phyloP scores from a whole-genome alignment of 805 yeast genomes.

The Limtongozyma cylindracea region DNA sequence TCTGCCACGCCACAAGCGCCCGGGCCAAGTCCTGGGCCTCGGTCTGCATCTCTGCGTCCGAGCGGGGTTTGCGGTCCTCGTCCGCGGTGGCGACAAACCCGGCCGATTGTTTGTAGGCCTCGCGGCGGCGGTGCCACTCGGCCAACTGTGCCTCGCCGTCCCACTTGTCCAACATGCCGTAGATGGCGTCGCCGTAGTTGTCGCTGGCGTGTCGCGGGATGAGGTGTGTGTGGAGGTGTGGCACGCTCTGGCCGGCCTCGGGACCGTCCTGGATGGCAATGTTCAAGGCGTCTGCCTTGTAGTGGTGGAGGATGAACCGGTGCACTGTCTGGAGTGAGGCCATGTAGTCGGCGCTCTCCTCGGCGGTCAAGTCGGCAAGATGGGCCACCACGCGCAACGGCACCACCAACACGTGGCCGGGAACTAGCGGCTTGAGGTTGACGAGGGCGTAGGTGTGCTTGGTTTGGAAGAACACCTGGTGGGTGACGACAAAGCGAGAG shows the following conservation, averaged over 20 bases:
- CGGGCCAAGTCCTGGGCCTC: no score
- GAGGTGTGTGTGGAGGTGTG: constrained; percentile 84
- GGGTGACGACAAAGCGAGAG: constrained; percentile 24
- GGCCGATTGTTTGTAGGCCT: constrained; percentile 6
- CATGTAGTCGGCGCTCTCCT: constrained; percentile 62
- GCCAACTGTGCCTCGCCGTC: constrained; percentile 16
- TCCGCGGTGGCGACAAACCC: constrained; percentile 13
- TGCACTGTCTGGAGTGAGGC: constrained; percentile 47
- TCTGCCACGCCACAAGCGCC: no score
- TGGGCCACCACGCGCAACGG: constrained; percentile 51
- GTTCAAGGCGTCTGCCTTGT: constrained; percentile 64
- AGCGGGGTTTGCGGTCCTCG: constrained; percentile 28
- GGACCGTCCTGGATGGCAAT: constrained; percentile 93
- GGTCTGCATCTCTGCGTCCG: constrained; percentile 16
- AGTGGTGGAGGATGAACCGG: constrained; percentile 34
- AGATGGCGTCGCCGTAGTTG: constrained; percentile 41
- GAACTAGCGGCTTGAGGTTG: constrained; percentile 74
- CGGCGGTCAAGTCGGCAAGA: constrained; percentile 41
- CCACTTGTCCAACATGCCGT: constrained; percentile 29
- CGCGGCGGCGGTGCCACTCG: constrained; percentile 4
- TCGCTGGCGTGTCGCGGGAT: constrained; percentile 59
- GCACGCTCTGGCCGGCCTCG: constrained; percentile 88
- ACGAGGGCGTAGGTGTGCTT: constrained; percentile 63
- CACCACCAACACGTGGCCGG: constrained; percentile 77
- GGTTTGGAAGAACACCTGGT: constrained; percentile 34